These are phyloP conservation scores for Saxispiralis lemnorum DNA, from an alignment of 495 filamentous ascomycete genomes.

Conservation along the genomic window DNA sequence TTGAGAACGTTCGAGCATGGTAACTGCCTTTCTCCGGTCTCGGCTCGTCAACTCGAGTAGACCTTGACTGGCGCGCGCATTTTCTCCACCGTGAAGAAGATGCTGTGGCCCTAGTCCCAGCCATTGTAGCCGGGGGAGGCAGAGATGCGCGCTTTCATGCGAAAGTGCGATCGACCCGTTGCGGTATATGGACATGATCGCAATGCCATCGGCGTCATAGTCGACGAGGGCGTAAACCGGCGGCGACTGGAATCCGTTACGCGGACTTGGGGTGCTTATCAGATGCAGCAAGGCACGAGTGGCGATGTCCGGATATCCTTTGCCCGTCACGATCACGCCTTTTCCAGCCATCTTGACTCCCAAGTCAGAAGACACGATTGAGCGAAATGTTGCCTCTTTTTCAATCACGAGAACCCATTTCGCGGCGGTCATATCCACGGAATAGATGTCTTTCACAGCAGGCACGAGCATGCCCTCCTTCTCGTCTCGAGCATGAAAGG, in stretches of 20 bases:
- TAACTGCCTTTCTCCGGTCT: slow-evolving; percentile 50
- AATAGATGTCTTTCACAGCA: slow-evolving; percentile 32
- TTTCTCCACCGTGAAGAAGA: slow-evolving; percentile 3
- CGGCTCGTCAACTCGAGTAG: slow-evolving; percentile 38
- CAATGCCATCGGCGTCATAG: slow-evolving; percentile 72
- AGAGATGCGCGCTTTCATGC: slow-evolving; percentile 47
- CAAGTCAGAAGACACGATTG: slow-evolving; percentile 35
- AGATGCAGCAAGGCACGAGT: slow-evolving; percentile 52
- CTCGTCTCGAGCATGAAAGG: slow-evolving; percentile 32
- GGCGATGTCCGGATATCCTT: slow-evolving; percentile 79
- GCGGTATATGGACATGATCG: slow-evolving; percentile 75
- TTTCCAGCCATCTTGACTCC: slow-evolving; percentile 30
- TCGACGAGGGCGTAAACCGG: slow-evolving; percentile 58
- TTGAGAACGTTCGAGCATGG: slow-evolving; percentile 35
- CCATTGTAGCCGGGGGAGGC: slow-evolving; percentile 45
- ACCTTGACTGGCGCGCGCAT: slow-evolving; percentile 18
- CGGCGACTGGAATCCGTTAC: slow-evolving; percentile 19
- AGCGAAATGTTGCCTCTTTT: slow-evolving; percentile 83
- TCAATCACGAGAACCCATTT: slow-evolving; percentile 75
- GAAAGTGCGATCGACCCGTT: slow-evolving; percentile 57
- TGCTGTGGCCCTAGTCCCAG: slow-evolving; percentile 43
- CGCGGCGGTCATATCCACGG: slow-evolving; percentile 34
- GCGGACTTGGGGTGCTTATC: slow-evolving; percentile 21
- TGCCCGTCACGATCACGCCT: slow-evolving; percentile 59
- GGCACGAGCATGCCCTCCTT: slow-evolving; percentile 38